A percentile compares a stretch with the other conserved stretches of the same genome.
phyloP scores from a whole-genome alignment of 2,329 filamentous ascomycete species.

The Calycina herbarum region DNA sequence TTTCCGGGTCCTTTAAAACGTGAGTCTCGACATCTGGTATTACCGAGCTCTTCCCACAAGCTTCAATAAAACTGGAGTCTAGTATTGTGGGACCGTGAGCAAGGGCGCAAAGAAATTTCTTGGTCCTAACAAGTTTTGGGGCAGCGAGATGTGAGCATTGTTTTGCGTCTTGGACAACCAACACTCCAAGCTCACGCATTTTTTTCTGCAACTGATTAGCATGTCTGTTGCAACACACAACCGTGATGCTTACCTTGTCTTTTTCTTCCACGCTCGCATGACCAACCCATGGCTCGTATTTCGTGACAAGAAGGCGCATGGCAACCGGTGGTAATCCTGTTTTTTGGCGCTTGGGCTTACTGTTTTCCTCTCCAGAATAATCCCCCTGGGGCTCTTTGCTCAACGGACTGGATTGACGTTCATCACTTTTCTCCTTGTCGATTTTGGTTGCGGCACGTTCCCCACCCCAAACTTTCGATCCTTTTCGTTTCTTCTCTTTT shows the following conservation, averaged over 20 bases:
- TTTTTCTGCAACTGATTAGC: slow-evolving; percentile 59
- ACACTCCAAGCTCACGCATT: slow-evolving; percentile 80
- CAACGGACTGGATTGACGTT: slow-evolving; percentile 43
- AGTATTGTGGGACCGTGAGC: slow-evolving; percentile 79
- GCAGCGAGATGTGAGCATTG: slow-evolving; percentile 85
- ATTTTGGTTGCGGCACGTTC: slow-evolving; percentile 60
- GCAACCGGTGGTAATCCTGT: slow-evolving; percentile 63
- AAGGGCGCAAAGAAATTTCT: slow-evolving; percentile 89
- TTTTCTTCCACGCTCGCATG: slow-evolving; percentile 72
- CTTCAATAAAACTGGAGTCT: slow-evolving; percentile 75
- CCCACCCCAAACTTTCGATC: slow-evolving; percentile 55
- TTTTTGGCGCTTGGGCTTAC: slow-evolving; percentile 56
- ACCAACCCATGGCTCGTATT: slow-evolving; percentile 78
- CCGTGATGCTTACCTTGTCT: slow-evolving; percentile 65
- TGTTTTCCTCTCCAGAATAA: slow-evolving; percentile 48
- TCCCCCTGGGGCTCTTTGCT: slow-evolving; percentile 44
- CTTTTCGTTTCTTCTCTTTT: slow-evolving; percentile 82
- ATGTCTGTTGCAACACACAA: slow-evolving; percentile 13
- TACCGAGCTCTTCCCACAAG: slow-evolving; percentile 68
- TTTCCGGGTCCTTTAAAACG: slow-evolving; percentile 67
- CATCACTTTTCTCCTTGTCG: slow-evolving; percentile 48
- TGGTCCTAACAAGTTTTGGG: slow-evolving; percentile 81
- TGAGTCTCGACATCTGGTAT: slow-evolving; percentile 66
- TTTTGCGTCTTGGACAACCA: slow-evolving; percentile 72
- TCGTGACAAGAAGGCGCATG: slow-evolving; percentile 79